A percentile compares a stretch with the other conserved stretches of the same genome.
Evolutionary conservation across 768 basidiomycete species (phyloP).

Genomic region (Imleria badia): DNA sequence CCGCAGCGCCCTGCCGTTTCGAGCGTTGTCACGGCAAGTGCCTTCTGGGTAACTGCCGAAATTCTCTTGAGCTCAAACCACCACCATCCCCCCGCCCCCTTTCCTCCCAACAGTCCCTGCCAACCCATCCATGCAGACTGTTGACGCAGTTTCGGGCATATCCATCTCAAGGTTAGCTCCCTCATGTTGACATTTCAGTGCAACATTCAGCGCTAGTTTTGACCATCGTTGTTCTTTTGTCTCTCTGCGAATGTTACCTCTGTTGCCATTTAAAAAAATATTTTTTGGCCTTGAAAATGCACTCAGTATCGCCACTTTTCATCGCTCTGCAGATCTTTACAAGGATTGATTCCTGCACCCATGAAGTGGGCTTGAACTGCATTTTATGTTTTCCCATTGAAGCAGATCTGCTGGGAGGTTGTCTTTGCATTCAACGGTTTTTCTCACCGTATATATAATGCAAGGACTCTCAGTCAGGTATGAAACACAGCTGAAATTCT

Average conservation of each 20-base stretch:
- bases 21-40: conserved; percentile 28
- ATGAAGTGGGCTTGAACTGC: not conserved
- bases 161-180: not conserved
- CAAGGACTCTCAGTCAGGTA: not conserved
- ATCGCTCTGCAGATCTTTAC: not conserved
- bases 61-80: conserved; percentile 33
- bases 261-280: not conserved
- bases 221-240: not conserved
- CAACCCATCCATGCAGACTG: not conserved
- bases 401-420: not conserved
- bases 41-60: conserved; percentile 26
- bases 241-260: not conserved
- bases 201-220: not conserved
- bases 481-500: not conserved
- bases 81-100: conserved; percentile 19
- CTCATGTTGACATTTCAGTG: not conserved
- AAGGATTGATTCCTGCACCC: not conserved
- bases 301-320: not conserved
- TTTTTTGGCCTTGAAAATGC: not conserved
- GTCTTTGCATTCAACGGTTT: not conserved
- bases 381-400: not conserved
- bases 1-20: conserved; percentile 10
- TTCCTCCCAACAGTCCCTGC: not conserved
- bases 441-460: conserved; percentile 13
- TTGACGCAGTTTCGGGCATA: not conserved